Percentiles rank a stretch among this genome's conserved stretches.
Conservation (phyloP, 2,329 filamentous ascomycete genomes). For the Phoma sp. region DNA sequence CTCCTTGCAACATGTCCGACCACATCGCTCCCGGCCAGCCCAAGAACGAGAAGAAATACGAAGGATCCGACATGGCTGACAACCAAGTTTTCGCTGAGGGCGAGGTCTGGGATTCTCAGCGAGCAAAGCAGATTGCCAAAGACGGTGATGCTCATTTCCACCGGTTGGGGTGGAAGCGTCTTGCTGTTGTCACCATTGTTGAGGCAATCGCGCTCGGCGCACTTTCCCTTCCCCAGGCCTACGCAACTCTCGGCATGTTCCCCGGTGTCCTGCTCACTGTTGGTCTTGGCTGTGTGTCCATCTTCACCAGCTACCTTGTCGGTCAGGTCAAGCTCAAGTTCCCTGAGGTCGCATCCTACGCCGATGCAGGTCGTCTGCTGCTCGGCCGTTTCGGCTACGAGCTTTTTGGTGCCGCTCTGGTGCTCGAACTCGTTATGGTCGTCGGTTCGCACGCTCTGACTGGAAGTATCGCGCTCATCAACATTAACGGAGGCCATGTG, state of each 20-base stretch:
- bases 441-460: slow-evolving; percentile 22
- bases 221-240: slow-evolving; percentile 19
- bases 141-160: slow-evolving; percentile 22
- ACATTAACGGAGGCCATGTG: slow-evolving; percentile 21
- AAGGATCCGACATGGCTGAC: slow-evolving; percentile 13
- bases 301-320: slow-evolving; percentile 22
- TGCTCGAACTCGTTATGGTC: slow-evolving; percentile 23
- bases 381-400: slow-evolving; percentile 20
- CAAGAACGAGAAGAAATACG: slow-evolving; percentile 14
- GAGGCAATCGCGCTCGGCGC: slow-evolving; percentile 21
- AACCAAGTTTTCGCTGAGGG: slow-evolving; percentile 16
- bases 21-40: slow-evolving; percentile 5
- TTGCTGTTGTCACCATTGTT: slow-evolving; percentile 23
- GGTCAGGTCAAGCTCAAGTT: slow-evolving; percentile 22
- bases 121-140: slow-evolving; percentile 19
- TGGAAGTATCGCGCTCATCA: slow-evolving; percentile 22
- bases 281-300: slow-evolving; percentile 16
- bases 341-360: slow-evolving; percentile 19
- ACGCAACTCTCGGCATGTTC: slow-evolving; percentile 21
- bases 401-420: slow-evolving; percentile 19
- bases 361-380: slow-evolving; percentile 18
- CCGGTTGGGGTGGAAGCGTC: slow-evolving; percentile 21
- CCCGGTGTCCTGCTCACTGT: slow-evolving; percentile 18
- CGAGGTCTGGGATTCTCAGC: slow-evolving; percentile 16
- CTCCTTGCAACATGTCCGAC: slow-evolving; percentile 1